These are phyloP conservation scores for Zygosaccharomyces bisporus DNA, from an alignment of 805 yeast species.

Conservation along the genomic window DNA sequence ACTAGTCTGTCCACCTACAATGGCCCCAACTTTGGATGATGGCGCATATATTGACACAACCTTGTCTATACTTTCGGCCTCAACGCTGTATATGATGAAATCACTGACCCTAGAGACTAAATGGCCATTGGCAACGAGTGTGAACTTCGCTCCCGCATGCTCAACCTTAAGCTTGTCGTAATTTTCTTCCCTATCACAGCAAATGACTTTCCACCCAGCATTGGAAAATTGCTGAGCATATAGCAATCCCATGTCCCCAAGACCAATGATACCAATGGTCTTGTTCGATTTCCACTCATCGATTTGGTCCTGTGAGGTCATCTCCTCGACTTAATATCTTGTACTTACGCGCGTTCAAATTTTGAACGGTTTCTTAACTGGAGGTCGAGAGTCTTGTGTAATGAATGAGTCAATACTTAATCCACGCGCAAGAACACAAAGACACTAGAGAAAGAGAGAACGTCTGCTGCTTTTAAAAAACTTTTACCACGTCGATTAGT, in stretches of 20 bases:
- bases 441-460: too few relatives aligned
- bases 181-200: slow-evolving; percentile 75
- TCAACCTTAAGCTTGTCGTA: slow-evolving; percentile 45
- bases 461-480: too few relatives aligned
- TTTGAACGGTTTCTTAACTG: background rate
- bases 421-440: background rate
- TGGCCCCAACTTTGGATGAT: slow-evolving; percentile 78
- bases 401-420: background rate
- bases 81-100: slow-evolving; percentile 85
- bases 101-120: slow-evolving; percentile 77
- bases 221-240: slow-evolving; percentile 74
- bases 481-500: too few relatives aligned
- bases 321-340: background rate
- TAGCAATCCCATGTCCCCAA: slow-evolving; percentile 94
- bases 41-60: slow-evolving; percentile 81
- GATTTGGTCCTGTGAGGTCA: slow-evolving; percentile 18
- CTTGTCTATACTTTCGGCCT: slow-evolving; percentile 75
- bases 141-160: slow-evolving; percentile 44
- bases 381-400: background rate
- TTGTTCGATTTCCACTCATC: slow-evolving; percentile 43
- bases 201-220: slow-evolving; percentile 87
- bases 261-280: slow-evolving; percentile 84
- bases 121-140: slow-evolving; percentile 74
- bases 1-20: slow-evolving; percentile 98
- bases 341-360: background rate